Percentiles rank a stretch among this genome's conserved stretches.
These are phyloP conservation scores for Tetracladium marchalianum DNA, from an alignment of 495 filamentous ascomycete species.

Conservation along the genomic window DNA sequence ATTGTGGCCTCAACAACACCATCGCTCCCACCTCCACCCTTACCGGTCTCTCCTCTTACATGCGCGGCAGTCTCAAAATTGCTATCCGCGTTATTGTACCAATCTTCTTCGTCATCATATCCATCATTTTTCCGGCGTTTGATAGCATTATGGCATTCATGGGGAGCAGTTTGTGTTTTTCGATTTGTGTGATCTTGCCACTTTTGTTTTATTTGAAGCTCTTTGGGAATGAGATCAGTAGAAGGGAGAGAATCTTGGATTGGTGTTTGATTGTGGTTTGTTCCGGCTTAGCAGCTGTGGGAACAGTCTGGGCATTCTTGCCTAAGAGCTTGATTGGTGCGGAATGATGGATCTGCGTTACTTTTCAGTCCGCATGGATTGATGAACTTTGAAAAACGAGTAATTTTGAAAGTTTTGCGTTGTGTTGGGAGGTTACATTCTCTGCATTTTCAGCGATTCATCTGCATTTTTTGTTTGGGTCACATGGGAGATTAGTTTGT, in stretches of 20 bases:
- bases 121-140: constrained; percentile 79
- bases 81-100: constrained; percentile 50
- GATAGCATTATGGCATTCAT: constrained; percentile 92
- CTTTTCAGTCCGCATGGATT: too few species aligned
- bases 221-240: constrained; percentile 69
- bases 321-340: constrained; percentile 52
- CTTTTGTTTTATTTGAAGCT: constrained; percentile 87
- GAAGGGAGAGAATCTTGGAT: constrained; percentile 52
- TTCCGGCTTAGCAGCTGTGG: constrained; percentile 56
- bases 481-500: too few species aligned
- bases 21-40: constrained; percentile 33
- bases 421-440: too few species aligned
- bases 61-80: constrained; percentile 49
- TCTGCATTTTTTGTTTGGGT: too few species aligned
- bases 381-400: too few species aligned
- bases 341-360: constrained; percentile 11
- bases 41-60: constrained; percentile 43
- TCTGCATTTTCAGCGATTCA: too few species aligned
- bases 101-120: constrained; percentile 51
- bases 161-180: constrained; percentile 84
- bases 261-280: constrained; percentile 63
- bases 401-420: too few species aligned
- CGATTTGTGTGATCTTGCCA: constrained; percentile 86
- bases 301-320: constrained; percentile 82
- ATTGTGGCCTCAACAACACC: constrained; percentile 58